Percentiles rank a stretch among this genome's conserved stretches.
Evolutionary conservation across 2,329 filamentous ascomycete genomes (phyloP).

Genomic region (Arthrobotrys sinensis): DNA sequence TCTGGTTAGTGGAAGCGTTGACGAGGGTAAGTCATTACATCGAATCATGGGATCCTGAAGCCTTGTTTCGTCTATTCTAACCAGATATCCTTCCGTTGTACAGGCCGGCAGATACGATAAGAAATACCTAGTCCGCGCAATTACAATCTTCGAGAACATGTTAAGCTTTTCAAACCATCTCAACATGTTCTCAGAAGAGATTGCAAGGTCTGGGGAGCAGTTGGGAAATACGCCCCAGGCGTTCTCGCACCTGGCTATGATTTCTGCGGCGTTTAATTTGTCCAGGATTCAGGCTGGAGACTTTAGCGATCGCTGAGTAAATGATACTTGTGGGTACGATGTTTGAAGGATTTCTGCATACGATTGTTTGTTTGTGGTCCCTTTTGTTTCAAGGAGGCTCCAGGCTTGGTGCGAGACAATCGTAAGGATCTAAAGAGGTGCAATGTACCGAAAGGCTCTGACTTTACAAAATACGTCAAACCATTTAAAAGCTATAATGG

Average conservation of each 20-base stretch:
- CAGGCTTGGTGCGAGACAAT: background rate
- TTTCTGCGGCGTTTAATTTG: conserved; percentile 83
- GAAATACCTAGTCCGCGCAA: conserved; percentile 75
- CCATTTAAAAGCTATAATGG: no score
- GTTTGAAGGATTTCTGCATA: conserved; percentile 5
- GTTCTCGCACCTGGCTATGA: conserved; percentile 81
- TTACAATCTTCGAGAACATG: conserved; percentile 84
- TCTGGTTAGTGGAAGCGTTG: conserved; percentile 85
- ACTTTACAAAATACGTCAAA: background rate
- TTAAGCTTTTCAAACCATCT: conserved; percentile 82
- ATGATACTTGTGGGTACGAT: background rate
- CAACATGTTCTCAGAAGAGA: conserved; percentile 85
- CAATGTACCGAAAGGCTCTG: conserved; percentile 8
- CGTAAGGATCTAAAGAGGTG: conserved; percentile 14
- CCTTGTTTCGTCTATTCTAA: conserved; percentile 4
- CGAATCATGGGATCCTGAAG: conserved; percentile 1
- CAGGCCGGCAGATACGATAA: conserved; percentile 71
- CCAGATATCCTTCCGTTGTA: background rate
- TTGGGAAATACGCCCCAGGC: conserved; percentile 85
- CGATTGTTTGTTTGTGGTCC: background rate
- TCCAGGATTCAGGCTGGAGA: conserved; percentile 69
- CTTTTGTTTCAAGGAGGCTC: conserved; percentile 13
- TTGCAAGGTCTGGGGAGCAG: conserved; percentile 81
- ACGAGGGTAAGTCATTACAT: conserved; percentile 72
- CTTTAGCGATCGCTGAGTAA: conserved; percentile 22